phyloP scores from a whole-genome alignment of 257 asterid species.

The Primulina eburnea region DNA sequence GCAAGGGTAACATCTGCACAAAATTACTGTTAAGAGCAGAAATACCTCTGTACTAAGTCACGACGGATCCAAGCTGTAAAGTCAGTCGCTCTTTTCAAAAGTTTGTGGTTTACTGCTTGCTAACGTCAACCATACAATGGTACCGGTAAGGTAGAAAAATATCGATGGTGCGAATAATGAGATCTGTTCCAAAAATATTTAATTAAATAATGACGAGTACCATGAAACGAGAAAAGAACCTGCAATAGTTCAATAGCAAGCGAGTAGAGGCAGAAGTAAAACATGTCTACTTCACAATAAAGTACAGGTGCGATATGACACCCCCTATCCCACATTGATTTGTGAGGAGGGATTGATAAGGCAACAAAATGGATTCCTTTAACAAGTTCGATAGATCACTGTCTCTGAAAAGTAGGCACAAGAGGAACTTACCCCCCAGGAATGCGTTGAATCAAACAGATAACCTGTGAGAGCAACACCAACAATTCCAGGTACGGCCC shows the following conservation, averaged over 20 bases:
- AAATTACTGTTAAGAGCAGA: slow-evolving; percentile 43
- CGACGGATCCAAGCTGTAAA: slow-evolving; percentile 14
- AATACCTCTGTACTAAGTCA: slow-evolving; percentile 25
- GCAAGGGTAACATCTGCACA: slow-evolving; percentile 36
- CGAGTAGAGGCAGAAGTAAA: neutral
- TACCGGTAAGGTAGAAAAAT: slow-evolving; percentile 96
- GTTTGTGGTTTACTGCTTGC: slow-evolving; percentile 91
- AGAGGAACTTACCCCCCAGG: slow-evolving; percentile 81
- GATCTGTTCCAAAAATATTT: slow-evolving; percentile 36
- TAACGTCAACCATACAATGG: slow-evolving; percentile 78
- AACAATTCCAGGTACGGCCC: slow-evolving; percentile 92
- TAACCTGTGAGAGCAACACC: slow-evolving; percentile 95
- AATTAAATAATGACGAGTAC: neutral
- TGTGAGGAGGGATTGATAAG: neutral
- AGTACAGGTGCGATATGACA: neutral
- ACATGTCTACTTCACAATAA: neutral
- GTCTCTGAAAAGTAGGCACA: neutral
- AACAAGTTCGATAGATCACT: neutral
- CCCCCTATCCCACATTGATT: neutral
- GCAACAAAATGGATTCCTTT: neutral
- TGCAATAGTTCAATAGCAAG: neutral
- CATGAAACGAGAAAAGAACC: neutral
- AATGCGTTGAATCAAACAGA: slow-evolving; percentile 91
- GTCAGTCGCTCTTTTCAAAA: slow-evolving; percentile 52
- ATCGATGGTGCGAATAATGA: slow-evolving; percentile 89